Base-by-base conservation (phyloP, 352 stramenopile species). In the Phytophthora sojae region DNA sequence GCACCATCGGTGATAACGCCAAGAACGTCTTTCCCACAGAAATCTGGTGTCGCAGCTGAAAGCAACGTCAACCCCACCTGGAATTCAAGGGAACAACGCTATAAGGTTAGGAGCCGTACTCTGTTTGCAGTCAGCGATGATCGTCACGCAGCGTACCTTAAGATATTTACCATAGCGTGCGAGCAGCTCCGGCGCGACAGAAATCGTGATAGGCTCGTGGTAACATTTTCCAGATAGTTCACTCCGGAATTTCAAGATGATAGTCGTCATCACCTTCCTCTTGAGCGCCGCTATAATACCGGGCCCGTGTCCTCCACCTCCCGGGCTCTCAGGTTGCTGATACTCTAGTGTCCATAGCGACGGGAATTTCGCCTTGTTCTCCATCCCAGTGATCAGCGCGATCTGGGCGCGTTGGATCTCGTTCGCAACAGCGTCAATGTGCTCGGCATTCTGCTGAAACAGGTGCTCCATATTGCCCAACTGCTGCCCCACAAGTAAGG, bases 351-450 rank as follows among this genome's bases (percentile, higher is more conserved):
- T 66, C 59, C 59, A 66, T 0, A 66, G 17, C 8, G 47, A 66
- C 11, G 59, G 59, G 51, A 58, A 66, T 39, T 58, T 58, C 0
- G 59, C 47, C 25, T 57, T 66, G 59, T 51, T 58, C 49, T 66
- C 4, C 47, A 66, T 66, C 9, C 59, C 59, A 14, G 47, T 58
- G 19, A 65, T 26, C 9, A 65, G 7, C 17, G 47, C 39, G n/a
- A 57, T 65, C 15, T 65, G 47, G 7, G 30, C 37, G 32, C 59
- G 59, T 17, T 65, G 30, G 2, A 58, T 19, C 15, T 47, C 14
- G 8, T 51, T 21, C 5, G 47, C 42, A 19, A 30, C 19, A 11
- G 45, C 59, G 8, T 65, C 47, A 8, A 65, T 57, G 21, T 39
- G 47, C n/a, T 64, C 37, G 3, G 19, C 45, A 23, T 64, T 57